Conservation (phyloP, 768 basidiomycete species). For the Leccinum disarticulatum region DNA sequence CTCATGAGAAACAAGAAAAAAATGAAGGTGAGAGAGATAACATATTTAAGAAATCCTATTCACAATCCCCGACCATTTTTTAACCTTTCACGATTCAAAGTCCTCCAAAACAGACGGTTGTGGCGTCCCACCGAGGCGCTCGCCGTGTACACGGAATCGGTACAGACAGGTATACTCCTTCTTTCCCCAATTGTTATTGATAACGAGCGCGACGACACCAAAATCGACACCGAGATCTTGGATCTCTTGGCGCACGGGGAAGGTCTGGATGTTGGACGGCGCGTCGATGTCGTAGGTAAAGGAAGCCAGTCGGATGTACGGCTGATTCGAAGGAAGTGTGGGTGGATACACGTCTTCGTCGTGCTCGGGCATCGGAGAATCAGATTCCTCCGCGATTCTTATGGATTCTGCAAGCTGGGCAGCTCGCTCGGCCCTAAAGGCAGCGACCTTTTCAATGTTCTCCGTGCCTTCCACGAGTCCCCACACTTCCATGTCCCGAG, state of each 20-base stretch:
- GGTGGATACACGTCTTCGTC: conserved; percentile 44
- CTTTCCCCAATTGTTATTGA: conserved; percentile 87
- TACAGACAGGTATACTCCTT: conserved; percentile 87
- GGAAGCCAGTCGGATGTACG: conserved; percentile 63
- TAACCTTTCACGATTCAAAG: conserved; percentile 10
- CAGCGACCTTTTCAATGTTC: conserved; percentile 59
- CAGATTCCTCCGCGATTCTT: conserved; percentile 34
- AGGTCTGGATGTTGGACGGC: conserved; percentile 70
- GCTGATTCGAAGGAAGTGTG: conserved; percentile 46
- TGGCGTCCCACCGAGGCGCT: conserved; percentile 44
- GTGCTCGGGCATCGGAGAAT: conserved; percentile 11
- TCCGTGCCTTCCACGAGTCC: conserved; percentile 79
- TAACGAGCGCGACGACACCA: conserved; percentile 75
- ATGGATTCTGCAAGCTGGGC: conserved; percentile 34
- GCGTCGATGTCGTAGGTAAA: conserved; percentile 63
- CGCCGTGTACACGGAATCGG: conserved; percentile 78
- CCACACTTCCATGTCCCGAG: conserved; percentile 89
- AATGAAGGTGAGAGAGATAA: conserved; percentile 1
- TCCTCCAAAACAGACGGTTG: conserved; percentile 33
- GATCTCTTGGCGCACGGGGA: conserved; percentile 69
- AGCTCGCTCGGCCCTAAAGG: conserved; percentile 51
- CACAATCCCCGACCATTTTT: conserved; percentile 2
- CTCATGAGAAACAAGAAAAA: conserved; percentile 1
- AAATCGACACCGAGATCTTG: conserved; percentile 75
- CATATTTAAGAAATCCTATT: conserved; percentile 8